These are phyloP conservation scores for Barnettozyma hawaiiensis DNA, from an alignment of 1,139 yeast genomes.

Conservation along the genomic window DNA sequence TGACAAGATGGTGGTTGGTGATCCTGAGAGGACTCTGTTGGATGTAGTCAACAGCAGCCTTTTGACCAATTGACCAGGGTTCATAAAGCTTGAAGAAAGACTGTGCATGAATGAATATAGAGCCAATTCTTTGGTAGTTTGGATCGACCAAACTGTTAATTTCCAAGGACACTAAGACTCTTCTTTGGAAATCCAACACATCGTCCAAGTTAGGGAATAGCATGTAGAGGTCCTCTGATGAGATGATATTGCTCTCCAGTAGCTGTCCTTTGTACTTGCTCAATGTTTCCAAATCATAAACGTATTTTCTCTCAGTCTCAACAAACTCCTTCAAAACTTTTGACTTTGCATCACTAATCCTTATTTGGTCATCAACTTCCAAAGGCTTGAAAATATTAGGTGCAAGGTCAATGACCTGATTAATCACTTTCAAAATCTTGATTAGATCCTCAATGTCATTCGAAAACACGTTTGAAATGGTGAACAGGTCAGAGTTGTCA, in stretches of 20 bases:
- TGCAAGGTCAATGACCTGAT: constrained; percentile 49
- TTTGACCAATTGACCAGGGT: constrained; percentile 84
- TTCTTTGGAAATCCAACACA: constrained; percentile 86
- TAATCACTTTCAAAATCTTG: constrained; percentile 67
- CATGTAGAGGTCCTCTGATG: constrained; percentile 74
- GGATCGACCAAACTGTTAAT: constrained; percentile 76
- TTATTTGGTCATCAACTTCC: constrained; percentile 27
- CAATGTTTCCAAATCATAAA: constrained; percentile 78
- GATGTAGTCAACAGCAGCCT: constrained; percentile 79
- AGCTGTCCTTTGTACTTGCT: constrained; percentile 65
- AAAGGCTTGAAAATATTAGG: constrained; percentile 33
- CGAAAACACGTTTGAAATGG: constrained; percentile 84
- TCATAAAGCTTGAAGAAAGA: constrained; percentile 85
- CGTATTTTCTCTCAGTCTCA: constrained; percentile 88
- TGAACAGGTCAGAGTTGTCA: constrained; percentile 78
- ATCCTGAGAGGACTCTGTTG: constrained; percentile 56
- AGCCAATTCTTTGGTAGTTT: constrained; percentile 79
- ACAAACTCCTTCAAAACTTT: constrained; percentile 81
- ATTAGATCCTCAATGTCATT: constrained; percentile 75
- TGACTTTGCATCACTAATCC: constrained; percentile 48
- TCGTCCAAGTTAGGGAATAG: constrained; percentile 84
- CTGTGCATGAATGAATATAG: constrained; percentile 76
- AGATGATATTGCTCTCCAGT: constrained; percentile 56
- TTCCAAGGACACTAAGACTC: constrained; percentile 83
- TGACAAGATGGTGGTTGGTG: constrained; percentile 49